Evolutionary conservation across 345 rosid species (phyloP).

Genomic region (Turritis glabra): DNA sequence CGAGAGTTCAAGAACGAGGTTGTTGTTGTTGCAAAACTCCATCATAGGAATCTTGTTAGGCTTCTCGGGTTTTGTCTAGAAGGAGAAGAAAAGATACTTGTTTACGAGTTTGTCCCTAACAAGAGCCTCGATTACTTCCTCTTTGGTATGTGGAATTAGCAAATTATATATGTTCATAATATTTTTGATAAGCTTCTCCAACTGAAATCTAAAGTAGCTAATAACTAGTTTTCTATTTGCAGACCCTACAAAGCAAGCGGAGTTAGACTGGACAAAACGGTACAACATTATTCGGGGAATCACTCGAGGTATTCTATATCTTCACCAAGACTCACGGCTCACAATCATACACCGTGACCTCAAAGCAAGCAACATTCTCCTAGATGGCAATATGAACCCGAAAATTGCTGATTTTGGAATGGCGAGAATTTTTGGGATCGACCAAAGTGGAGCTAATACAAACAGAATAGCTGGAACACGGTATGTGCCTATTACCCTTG

Average conservation of each 20-base stretch:
- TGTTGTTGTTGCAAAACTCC: background rate
- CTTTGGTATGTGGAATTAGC: background rate
- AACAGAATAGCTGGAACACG: constrained; percentile 16
- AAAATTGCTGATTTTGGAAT: constrained; percentile 30
- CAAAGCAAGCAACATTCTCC: constrained; percentile 18
- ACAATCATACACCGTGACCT: constrained; percentile 18
- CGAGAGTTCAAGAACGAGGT: background rate
- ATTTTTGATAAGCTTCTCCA: background rate
- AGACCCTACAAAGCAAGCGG: constrained; percentile 34
- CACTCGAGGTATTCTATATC: constrained; percentile 20
- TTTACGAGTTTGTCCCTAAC: background rate
- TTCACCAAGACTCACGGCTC: constrained; percentile 32
- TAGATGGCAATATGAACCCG: constrained; percentile 10
- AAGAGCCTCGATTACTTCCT: background rate
- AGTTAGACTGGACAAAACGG: constrained; percentile 8
- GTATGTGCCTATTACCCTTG: background rate
- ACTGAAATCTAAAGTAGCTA: background rate
- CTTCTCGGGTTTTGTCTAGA: background rate
- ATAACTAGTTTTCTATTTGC: background rate
- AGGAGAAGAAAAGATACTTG: background rate
- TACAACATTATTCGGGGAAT: constrained; percentile 12
- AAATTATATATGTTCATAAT: too few species aligned
- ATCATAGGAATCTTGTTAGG: background rate
- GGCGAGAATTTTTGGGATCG: constrained; percentile 6
- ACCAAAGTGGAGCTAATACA: constrained; percentile 22